Base-by-base conservation (phyloP, 768 basidiomycete genomes). In the Naematelia aurantialba region DNA sequence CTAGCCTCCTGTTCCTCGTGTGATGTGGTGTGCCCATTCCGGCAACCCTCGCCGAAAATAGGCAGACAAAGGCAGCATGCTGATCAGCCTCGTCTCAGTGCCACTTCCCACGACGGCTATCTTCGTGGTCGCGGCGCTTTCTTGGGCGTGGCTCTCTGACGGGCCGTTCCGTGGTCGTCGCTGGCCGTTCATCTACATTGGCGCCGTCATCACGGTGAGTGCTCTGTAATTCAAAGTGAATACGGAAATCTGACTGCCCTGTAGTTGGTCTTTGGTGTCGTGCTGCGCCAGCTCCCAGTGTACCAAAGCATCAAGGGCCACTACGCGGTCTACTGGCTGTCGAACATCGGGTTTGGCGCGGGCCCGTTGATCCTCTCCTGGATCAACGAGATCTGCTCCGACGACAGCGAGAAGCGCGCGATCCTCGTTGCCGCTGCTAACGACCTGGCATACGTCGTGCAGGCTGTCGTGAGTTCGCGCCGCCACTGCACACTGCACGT, bases 361-460 rank as follows among this genome's bases (percentile, higher is more conserved):
- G 63, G 65, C 1, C 67, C 69, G 0, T 42, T 70, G 52, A 68
- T 72, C 31, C 59, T 74, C 29, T 58, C 59, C 21, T 71, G 66
- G 62, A 69, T 69, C 51, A 63, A 60, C 46, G 72, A 74, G 64
- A 56, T 70, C 27, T 62, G 60, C 49, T 30, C 59, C 1, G 44
- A 25, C 34, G 70, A 74, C 47, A 63, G 55, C 1, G 72, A 74
- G 27, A 62, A 66, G 49, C 59, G 72, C 14, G 65, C 69, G 0
- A 27, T 74, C 8, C 45, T 66, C 11, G 68, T 74, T 12, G 67
- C 63, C 12, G 54, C 59, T 5, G 70, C 50, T n/a, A 74, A 74
- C 51, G 70, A 71, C 51, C 52, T 69, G 2, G 69, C 69, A 42
- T 69, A 70, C 39, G 67, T 70, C 19, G 59, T 69, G 3, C 72